These are phyloP conservation scores for Nitzschia inconspicua DNA, from an alignment of 108 stramenopile genomes.

Conservation along the genomic window DNA sequence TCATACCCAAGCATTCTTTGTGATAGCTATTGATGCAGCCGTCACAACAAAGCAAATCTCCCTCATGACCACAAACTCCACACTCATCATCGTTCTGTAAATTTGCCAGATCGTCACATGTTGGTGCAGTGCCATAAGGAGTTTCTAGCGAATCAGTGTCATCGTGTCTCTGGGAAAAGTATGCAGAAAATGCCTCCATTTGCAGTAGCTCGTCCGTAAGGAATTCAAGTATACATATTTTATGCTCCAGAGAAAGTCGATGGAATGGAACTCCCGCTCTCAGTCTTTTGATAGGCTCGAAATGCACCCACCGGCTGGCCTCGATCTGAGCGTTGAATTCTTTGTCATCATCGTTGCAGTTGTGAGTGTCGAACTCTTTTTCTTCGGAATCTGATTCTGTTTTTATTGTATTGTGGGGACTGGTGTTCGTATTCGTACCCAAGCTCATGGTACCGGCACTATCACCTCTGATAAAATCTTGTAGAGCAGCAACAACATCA, in stretches of 20 bases:
- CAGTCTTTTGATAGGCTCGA: slow-evolving; percentile 49
- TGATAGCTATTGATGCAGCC: slow-evolving; percentile 75
- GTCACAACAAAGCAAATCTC: slow-evolving; percentile 83
- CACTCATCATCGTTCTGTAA: slow-evolving; percentile 73
- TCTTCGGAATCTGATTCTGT: no score
- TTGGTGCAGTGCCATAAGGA: slow-evolving; percentile 42
- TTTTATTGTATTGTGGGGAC: no score
- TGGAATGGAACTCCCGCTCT: slow-evolving; percentile 67
- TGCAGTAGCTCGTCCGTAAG: slow-evolving; percentile 71
- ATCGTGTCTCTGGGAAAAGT: slow-evolving; percentile 43
- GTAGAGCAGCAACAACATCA: background rate
- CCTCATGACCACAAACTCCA: slow-evolving; percentile 63
- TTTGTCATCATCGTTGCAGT: slow-evolving; percentile 6
- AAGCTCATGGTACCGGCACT: no score
- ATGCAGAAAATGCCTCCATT: slow-evolving; percentile 49
- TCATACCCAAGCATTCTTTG: slow-evolving; percentile 50
- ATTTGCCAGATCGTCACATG: slow-evolving; percentile 43
- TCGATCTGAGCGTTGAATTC: background rate
- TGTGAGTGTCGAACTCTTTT: background rate
- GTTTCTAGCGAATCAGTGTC: background rate
- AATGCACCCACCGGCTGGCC: slow-evolving; percentile 39
- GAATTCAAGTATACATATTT: slow-evolving; percentile 72
- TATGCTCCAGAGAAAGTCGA: slow-evolving; percentile 50
- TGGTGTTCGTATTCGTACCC: no score
- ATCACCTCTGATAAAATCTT: background rate